These are phyloP conservation scores for Yamadazyma taylorii DNA, from an alignment of 1,139 yeast species.

Conservation along the genomic window DNA sequence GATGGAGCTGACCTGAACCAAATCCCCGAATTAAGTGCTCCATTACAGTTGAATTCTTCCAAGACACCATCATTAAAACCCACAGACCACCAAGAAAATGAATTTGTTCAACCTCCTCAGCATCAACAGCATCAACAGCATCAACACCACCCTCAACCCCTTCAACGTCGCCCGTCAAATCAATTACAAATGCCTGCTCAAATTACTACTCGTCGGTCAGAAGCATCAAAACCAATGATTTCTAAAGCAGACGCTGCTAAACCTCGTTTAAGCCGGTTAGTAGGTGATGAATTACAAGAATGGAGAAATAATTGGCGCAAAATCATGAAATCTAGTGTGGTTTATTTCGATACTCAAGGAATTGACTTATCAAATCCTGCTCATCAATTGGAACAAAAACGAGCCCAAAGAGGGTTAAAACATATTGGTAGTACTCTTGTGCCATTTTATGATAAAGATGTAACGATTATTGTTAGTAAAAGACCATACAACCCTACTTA, in stretches of 20 bases:
- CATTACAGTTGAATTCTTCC: neutral
- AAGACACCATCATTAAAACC: too few species aligned
- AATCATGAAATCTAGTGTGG: constrained; percentile 70
- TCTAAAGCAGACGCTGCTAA: constrained; percentile 7
- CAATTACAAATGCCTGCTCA: neutral
- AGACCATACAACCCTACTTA: constrained; percentile 26
- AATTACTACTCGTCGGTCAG: constrained; percentile 2
- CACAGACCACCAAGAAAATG: constrained; percentile 6
- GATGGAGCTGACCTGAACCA: neutral
- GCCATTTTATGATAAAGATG: constrained; percentile 73
- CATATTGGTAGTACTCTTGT: constrained; percentile 66
- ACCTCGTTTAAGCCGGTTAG: constrained; percentile 27
- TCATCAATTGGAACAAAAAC: constrained; percentile 50
- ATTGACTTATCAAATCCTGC: constrained; percentile 40
- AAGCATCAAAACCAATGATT: constrained; percentile 2
- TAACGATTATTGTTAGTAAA: constrained; percentile 81
- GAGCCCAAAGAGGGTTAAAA: constrained; percentile 54
- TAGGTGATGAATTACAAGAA: constrained; percentile 53
- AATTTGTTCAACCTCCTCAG: too few species aligned
- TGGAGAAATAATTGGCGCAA: constrained; percentile 87
- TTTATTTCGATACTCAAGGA: constrained; percentile 80
- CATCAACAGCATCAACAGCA: neutral
- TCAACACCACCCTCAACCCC: constrained; percentile 8
- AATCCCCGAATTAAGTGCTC: neutral
- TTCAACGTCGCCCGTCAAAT: constrained; percentile 5